phyloP scores from a whole-genome alignment of 169 alveolate species.

The Babesia bovis region DNA sequence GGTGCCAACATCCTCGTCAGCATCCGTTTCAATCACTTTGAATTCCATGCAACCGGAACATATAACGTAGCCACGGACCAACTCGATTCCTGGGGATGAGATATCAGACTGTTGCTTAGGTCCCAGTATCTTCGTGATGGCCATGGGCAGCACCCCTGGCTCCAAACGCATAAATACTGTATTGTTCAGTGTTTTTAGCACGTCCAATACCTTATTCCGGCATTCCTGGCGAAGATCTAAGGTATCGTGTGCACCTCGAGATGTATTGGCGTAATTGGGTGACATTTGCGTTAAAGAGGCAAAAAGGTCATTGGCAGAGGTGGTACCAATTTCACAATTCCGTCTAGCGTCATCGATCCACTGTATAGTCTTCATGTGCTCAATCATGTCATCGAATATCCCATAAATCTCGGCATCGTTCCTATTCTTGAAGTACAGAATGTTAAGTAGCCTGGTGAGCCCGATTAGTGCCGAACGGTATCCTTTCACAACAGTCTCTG shows the following conservation, averaged over 20 bases:
- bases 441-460: constrained; percentile 52
- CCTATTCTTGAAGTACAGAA: constrained; percentile 32
- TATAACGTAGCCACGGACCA: constrained; percentile 11
- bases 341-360: constrained; percentile 45
- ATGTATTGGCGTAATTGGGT: neutral
- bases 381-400: constrained; percentile 20
- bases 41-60: constrained; percentile 63
- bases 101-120: neutral
- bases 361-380: constrained; percentile 40
- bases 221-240: constrained; percentile 32
- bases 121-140: constrained; percentile 22
- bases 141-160: constrained; percentile 13
- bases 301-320: neutral
- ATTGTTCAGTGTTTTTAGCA: constrained; percentile 16
- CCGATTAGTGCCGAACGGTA: constrained; percentile 31
- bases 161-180: constrained; percentile 23
- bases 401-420: constrained; percentile 12
- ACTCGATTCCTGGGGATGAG: neutral
- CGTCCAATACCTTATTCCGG: constrained; percentile 17
- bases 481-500: constrained; percentile 35
- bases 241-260: neutral
- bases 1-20: neutral
- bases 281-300: constrained; percentile 14
- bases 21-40: constrained; percentile 21
- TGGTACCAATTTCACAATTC: constrained; percentile 36